These are phyloP conservation scores for Trichoderma gamsii DNA, from an alignment of 495 filamentous ascomycete species.

Conservation along the genomic window DNA sequence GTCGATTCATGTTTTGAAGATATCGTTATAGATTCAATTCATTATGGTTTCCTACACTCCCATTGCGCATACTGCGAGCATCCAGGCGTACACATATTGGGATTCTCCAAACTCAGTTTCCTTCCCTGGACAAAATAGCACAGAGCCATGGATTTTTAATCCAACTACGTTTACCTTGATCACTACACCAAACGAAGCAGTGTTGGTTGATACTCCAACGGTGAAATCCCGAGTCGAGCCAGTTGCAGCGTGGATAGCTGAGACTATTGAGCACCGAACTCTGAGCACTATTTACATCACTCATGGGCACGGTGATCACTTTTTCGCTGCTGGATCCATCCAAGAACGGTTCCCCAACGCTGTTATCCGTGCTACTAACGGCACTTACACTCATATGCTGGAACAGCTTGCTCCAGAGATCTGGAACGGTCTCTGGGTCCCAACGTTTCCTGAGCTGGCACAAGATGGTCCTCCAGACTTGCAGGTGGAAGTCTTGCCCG, in stretches of 20 bases:
- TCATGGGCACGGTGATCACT: background rate
- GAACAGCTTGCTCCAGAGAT: background rate
- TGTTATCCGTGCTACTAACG: background rate
- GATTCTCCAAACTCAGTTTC: background rate
- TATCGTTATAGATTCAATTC: no score
- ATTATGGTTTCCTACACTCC: background rate
- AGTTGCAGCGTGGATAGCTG: background rate
- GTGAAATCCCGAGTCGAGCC: background rate
- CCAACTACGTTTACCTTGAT: conserved; percentile 1
- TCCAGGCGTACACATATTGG: conserved; percentile 3
- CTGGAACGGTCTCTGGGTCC: background rate
- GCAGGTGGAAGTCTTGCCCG: background rate
- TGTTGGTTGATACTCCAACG: background rate
- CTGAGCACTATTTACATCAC: conserved; percentile 8
- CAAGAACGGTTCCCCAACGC: background rate
- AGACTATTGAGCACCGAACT: background rate
- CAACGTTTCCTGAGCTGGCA: background rate
- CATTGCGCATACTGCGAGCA: background rate
- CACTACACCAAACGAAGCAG: background rate
- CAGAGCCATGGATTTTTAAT: background rate
- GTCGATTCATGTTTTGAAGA: no score
- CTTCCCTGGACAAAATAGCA: background rate
- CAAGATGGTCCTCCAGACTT: background rate
- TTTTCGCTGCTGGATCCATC: background rate
- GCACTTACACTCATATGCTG: background rate